phyloP scores from a whole-genome alignment of 306 rosid species.

The Amphicarpaea edgeworthii region DNA sequence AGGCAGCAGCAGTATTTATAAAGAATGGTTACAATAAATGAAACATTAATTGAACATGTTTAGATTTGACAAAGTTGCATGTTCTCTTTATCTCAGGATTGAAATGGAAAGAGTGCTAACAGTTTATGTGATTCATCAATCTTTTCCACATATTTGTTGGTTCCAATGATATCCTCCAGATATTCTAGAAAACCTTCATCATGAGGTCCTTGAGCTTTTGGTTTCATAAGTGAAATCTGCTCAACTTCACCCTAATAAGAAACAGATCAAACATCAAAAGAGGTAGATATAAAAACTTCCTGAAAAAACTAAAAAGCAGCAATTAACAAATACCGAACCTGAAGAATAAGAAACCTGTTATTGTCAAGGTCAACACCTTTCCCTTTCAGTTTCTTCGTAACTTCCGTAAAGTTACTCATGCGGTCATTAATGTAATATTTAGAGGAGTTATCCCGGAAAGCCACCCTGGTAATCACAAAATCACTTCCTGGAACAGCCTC shows the following conservation, averaged over 20 bases:
- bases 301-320: background rate
- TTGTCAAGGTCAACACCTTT: constrained; percentile 99
- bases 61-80: constrained; percentile 14
- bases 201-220: constrained; percentile 97
- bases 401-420: constrained; percentile 90
- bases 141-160: constrained; percentile 87
- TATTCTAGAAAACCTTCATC: constrained; percentile 99
- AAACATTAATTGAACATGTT: constrained; percentile 1
- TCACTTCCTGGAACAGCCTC: constrained; percentile 87
- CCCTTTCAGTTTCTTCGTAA: constrained; percentile 90
- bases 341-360: constrained; percentile 93
- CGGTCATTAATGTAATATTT: constrained; percentile 89
- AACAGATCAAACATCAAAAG: constrained; percentile 45
- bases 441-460: constrained; percentile 91
- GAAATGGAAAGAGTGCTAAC: constrained; percentile 64
- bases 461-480: constrained; percentile 85
- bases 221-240: constrained; percentile 97
- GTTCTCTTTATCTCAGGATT: constrained; percentile 12
- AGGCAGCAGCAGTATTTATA: constrained; percentile 2
- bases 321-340: constrained; percentile 57
- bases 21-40: constrained; percentile 2
- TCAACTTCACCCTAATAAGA: constrained; percentile 90
- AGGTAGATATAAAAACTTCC: constrained; percentile 19
- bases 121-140: constrained; percentile 79
- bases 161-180: constrained; percentile 95